phyloP scores from a whole-genome alignment of 2,329 filamentous ascomycete species.

The Cladosporium cucumerinum region DNA sequence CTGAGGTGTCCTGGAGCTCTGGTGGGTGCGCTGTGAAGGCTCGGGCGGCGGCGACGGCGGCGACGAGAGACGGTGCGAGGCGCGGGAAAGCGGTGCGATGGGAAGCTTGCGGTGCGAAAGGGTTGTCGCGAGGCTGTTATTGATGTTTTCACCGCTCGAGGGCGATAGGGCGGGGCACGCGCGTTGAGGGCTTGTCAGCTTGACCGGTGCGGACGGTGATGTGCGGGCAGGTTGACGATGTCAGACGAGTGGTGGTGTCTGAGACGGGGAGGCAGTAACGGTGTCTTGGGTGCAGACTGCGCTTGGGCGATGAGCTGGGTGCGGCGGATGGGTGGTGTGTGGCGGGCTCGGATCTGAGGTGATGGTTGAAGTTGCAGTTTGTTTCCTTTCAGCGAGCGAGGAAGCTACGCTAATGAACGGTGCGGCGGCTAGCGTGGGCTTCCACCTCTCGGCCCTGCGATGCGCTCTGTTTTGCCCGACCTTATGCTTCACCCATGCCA shows the following conservation, averaged over 20 bases:
- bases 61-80: neutral
- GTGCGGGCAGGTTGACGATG: neutral
- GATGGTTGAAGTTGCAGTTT: slow-evolving; percentile 10
- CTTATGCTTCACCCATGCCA: neutral
- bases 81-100: slow-evolving; percentile 3
- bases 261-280: neutral
- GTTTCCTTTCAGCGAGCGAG: slow-evolving; percentile 3
- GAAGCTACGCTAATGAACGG: neutral
- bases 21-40: slow-evolving; percentile 5
- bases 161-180: slow-evolving; percentile 15
- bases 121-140: slow-evolving; percentile 9
- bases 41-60: slow-evolving; percentile 3
- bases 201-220: slow-evolving; percentile 12
- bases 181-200: slow-evolving; percentile 17
- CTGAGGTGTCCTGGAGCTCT: slow-evolving; percentile 17
- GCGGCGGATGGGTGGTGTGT: neutral
- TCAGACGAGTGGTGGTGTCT: slow-evolving; percentile 9
- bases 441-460: neutral
- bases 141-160: slow-evolving; percentile 16
- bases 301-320: slow-evolving; percentile 6
- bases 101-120: slow-evolving; percentile 1
- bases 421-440: slow-evolving; percentile 1
- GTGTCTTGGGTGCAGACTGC: slow-evolving; percentile 4
- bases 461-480: neutral
- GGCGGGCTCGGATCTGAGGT: slow-evolving; percentile 1